Evolutionary conservation across 2,329 filamentous ascomycete genomes (phyloP), one percentile per base, ranked within the genome.

Genomic region (Anisogramma anomala): DNA sequence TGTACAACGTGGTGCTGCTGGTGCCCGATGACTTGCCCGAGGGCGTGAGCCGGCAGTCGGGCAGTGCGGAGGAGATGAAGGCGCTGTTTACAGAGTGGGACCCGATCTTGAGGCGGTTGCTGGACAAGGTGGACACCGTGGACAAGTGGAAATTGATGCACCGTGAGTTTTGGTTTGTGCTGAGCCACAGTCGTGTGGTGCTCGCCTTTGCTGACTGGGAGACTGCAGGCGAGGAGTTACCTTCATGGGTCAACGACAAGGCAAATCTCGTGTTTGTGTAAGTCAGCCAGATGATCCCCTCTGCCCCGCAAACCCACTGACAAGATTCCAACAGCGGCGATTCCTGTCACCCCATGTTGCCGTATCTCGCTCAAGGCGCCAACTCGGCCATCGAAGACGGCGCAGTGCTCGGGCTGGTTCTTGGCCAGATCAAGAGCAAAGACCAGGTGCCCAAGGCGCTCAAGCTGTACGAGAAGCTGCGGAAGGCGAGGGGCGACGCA

Each of bases 101-200:
- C 58, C 77, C 77, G 2, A 65, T 78, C 34, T 40, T 72, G 19
- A 53, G 47, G 1, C 54, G 57, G 39, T 63, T 68, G 34, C 47
- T 67, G 10, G 57, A 59, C 3, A 65, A 68, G 32, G 76, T 82
- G 0, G 66, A 72, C 27, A 65, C 58, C 1, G 75, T 82, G 0
- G 70, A 77, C 28, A 84, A 83, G 55, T 84, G 80, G 81, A 79
- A 76, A 53, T 55, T 84, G 25, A 77, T 82, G 72, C 61, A 66
- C 42, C 51, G 63, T 65, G 43, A 48, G 62, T 53, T 10, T 1
- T 31, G 51, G 49, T 22, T 4, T n/a, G n/a, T 2, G 3, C 1
- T 9, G 14, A 3, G 11, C 11, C 11, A 2, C 3, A 4, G 8
- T 25, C 7, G 25, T 4, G 4, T 11, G 7, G 6, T 7, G 33